phyloP scores from a whole-genome alignment of 345 rosid species.

The Eucalyptus virginea region DNA sequence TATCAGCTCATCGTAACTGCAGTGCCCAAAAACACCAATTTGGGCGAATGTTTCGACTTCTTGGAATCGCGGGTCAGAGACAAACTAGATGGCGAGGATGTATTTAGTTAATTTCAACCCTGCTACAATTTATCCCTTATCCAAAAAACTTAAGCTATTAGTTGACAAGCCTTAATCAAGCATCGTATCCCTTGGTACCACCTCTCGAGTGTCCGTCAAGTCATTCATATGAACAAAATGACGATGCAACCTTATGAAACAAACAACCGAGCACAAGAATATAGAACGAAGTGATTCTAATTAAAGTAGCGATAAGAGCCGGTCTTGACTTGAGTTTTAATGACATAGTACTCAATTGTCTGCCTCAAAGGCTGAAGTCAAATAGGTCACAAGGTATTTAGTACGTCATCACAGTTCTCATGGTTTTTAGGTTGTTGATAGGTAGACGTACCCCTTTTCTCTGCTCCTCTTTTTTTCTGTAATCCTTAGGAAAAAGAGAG shows the following conservation, averaged over 20 bases:
- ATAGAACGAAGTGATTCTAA: background rate
- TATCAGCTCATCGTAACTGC: slow-evolving; percentile 30
- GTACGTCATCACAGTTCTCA: background rate
- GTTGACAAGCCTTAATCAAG: background rate
- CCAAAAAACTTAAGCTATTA: background rate
- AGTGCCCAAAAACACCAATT: slow-evolving; percentile 29
- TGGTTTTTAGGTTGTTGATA: background rate
- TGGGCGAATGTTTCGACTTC: slow-evolving; percentile 29
- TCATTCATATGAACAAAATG: background rate
- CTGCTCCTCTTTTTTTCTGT: background rate
- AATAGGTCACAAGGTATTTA: background rate
- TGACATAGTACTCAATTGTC: background rate
- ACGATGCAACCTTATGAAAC: background rate
- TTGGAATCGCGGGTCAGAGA: slow-evolving; percentile 25
- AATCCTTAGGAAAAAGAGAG: background rate
- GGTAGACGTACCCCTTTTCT: slow-evolving; percentile 20
- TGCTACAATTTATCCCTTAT: background rate
- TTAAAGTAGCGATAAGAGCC: background rate
- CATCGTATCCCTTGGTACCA: background rate
- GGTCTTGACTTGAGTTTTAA: background rate
- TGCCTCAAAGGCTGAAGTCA: background rate
- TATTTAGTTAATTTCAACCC: background rate
- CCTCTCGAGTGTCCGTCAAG: background rate
- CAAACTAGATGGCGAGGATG: slow-evolving; percentile 1
- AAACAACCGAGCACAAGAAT: background rate